Conservation (phyloP, 805 yeast species). For the Wickerhamia fluorescens region DNA sequence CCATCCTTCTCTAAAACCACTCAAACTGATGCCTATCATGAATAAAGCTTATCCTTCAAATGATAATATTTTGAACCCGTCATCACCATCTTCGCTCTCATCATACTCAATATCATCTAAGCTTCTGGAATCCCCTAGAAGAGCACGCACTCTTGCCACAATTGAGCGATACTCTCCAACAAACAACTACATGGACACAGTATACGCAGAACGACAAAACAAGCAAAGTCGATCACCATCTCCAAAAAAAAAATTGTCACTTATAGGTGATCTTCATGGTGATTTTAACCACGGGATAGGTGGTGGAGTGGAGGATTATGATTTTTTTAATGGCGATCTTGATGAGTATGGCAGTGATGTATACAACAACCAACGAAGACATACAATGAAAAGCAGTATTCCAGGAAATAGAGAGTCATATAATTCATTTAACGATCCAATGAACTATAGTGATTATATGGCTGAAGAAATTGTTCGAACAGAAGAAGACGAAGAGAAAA, state of each 20-base stretch:
- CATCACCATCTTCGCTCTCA: too few relatives aligned
- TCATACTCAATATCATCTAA: too few relatives aligned
- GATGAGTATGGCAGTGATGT: slow-evolving; percentile 6
- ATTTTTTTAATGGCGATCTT: slow-evolving; percentile 8
- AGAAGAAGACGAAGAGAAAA: background rate
- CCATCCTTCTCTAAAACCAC: background rate
- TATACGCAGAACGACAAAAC: slow-evolving; percentile 7
- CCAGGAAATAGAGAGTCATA: too few relatives aligned
- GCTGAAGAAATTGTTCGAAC: too few relatives aligned
- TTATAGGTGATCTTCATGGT: slow-evolving; percentile 8
- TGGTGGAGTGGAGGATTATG: too few relatives aligned
- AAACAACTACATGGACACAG: slow-evolving; percentile 9
- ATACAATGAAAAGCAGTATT: slow-evolving; percentile 3
- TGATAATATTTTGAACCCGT: too few relatives aligned
- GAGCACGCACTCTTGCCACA: slow-evolving; percentile 7
- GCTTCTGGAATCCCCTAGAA: slow-evolving; percentile 6
- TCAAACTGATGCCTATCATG: background rate
- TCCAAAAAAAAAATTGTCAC: slow-evolving; percentile 20
- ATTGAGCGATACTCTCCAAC: slow-evolving; percentile 15
- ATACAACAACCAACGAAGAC: slow-evolving; percentile 5
- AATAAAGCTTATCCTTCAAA: too few relatives aligned
- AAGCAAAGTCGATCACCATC: slow-evolving; percentile 22
- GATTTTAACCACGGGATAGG: too few relatives aligned
- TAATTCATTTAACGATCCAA: too few relatives aligned
- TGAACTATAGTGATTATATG: too few relatives aligned